These are phyloP conservation scores for Lactarius indigo DNA, from an alignment of 768 basidiomycete genomes.

Conservation along the genomic window DNA sequence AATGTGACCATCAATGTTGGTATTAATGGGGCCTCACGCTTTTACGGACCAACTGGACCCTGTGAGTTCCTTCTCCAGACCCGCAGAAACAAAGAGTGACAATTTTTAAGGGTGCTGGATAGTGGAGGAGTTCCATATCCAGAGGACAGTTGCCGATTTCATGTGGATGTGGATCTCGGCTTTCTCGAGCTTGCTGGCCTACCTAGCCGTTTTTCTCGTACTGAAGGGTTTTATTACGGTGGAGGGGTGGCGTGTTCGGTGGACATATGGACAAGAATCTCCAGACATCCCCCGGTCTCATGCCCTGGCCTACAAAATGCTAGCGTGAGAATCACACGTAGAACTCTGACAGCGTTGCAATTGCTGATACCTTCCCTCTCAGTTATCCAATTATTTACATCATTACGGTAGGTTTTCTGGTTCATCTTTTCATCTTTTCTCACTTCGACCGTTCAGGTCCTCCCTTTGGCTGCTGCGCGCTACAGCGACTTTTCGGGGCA, in stretches of 20 bases:
- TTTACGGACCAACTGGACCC: conserved; percentile 43
- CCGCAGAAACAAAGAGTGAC: neutral
- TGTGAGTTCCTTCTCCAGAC: conserved; percentile 32
- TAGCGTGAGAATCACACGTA: conserved; percentile 39
- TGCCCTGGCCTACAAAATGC: conserved; percentile 41
- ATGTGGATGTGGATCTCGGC: conserved; percentile 51
- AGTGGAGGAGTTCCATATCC: conserved; percentile 31
- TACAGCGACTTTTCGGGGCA: conserved; percentile 36
- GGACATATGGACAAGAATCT: conserved; percentile 21
- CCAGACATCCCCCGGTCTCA: conserved; percentile 20
- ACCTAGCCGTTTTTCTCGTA: conserved; percentile 43
- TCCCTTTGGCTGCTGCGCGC: conserved; percentile 42
- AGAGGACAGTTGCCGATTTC: conserved; percentile 47
- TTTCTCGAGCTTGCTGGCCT: conserved; percentile 41
- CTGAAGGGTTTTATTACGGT: conserved; percentile 38
- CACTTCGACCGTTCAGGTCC: conserved; percentile 25
- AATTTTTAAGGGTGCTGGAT: conserved; percentile 52
- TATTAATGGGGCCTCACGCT: conserved; percentile 32
- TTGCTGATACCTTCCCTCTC: conserved; percentile 8
- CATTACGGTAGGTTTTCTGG: conserved; percentile 29
- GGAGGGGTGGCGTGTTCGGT: conserved; percentile 31
- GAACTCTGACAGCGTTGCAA: neutral
- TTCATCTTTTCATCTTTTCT: neutral
- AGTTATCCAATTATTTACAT: conserved; percentile 49
- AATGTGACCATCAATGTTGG: conserved; percentile 39